phyloP scores from a whole-genome alignment of 2,329 filamentous ascomycete genomes.

The Epichloe sp. region DNA sequence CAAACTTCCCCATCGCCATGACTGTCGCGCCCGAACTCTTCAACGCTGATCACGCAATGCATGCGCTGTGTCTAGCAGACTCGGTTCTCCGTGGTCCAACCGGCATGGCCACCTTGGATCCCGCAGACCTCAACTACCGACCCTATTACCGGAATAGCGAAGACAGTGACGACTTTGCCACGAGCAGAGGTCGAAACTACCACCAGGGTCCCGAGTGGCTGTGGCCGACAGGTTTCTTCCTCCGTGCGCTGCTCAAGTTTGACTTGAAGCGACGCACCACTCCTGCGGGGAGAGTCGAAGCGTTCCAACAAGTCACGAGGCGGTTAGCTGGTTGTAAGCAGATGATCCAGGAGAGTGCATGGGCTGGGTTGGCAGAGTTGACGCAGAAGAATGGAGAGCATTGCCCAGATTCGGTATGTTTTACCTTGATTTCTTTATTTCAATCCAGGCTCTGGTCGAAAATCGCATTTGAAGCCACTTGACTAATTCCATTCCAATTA shows the following conservation, averaged over 20 bases:
- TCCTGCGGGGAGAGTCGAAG: slow-evolving; percentile 60
- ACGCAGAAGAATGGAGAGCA: slow-evolving; percentile 79
- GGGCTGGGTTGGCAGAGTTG: slow-evolving; percentile 86
- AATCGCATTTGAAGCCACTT: too few species aligned
- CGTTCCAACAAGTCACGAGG: slow-evolving; percentile 87
- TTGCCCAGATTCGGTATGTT: slow-evolving; percentile 69
- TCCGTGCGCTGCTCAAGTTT: slow-evolving; percentile 82
- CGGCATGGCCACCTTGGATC: slow-evolving; percentile 93
- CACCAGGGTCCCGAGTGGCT: slow-evolving; percentile 98
- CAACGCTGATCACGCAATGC: slow-evolving; percentile 60
- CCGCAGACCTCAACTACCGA: slow-evolving; percentile 81
- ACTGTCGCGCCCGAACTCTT: slow-evolving; percentile 84
- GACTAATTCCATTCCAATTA: not conserved
- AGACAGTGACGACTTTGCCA: slow-evolving; percentile 82
- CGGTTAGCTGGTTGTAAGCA: slow-evolving; percentile 73
- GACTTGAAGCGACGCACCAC: slow-evolving; percentile 56
- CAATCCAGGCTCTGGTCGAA: not conserved
- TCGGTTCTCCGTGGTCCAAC: slow-evolving; percentile 68
- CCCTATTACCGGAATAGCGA: slow-evolving; percentile 93
- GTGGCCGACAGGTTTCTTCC: slow-evolving; percentile 93
- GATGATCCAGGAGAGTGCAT: slow-evolving; percentile 65
- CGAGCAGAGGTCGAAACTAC: slow-evolving; percentile 90
- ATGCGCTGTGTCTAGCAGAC: slow-evolving; percentile 70
- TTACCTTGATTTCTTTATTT: not conserved
- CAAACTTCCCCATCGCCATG: slow-evolving; percentile 95